Conservation (phyloP, 176 grass and related monocot species). For the Eleusine coracana region DNA sequence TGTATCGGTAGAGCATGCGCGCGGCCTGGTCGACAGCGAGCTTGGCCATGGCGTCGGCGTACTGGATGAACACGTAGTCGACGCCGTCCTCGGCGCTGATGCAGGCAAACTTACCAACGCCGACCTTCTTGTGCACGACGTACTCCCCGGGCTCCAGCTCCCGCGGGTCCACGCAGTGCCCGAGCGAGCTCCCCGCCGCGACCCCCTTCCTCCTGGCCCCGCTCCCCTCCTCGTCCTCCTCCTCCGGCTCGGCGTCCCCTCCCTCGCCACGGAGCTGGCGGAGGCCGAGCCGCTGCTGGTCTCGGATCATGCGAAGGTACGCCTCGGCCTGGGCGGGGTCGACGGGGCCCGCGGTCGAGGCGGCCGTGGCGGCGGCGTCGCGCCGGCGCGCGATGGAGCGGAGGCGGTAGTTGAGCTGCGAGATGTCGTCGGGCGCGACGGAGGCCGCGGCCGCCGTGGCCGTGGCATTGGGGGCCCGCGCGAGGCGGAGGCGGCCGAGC, state of each 20-base stretch:
- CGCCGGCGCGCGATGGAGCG: constrained; percentile 54
- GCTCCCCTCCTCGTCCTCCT: constrained; percentile 30
- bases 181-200: constrained; percentile 65
- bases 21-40: constrained; percentile 80
- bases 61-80: constrained; percentile 89
- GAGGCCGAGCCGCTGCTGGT: constrained; percentile 58
- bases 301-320: constrained; percentile 59
- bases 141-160: constrained; percentile 79
- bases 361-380: constrained; percentile 4
- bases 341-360: constrained; percentile 5
- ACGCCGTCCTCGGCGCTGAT: constrained; percentile 71
- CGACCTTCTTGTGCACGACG: constrained; percentile 94
- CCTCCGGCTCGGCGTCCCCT: not conserved
- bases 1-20: constrained; percentile 91
- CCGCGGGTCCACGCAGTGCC: constrained; percentile 78
- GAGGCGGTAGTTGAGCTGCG: constrained; percentile 68
- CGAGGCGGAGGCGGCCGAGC: constrained; percentile 29
- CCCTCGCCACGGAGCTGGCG: constrained; percentile 47
- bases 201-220: constrained; percentile 30
- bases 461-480: constrained; percentile 16
- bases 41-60: constrained; percentile 91
- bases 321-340: constrained; percentile 67
- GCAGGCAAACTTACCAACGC: constrained; percentile 83
- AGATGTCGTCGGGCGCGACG: constrained; percentile 64
- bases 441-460: constrained; percentile 24